phyloP scores from a whole-genome alignment of 305 asterid species.

The Plantago coronopus region DNA sequence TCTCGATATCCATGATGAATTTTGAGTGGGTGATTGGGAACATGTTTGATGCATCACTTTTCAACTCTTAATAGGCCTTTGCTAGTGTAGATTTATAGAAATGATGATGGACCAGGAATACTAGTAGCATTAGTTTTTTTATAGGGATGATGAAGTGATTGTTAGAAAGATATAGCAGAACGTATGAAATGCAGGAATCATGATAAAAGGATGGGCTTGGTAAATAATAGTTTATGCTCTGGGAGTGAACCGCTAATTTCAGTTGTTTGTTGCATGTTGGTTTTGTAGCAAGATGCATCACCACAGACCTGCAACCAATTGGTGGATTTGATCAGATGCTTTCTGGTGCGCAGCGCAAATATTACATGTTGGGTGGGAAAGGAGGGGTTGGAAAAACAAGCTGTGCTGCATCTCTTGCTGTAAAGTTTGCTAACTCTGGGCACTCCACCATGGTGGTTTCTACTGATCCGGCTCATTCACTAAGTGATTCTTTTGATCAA shows the following conservation, averaged over 20 bases:
- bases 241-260: neutral
- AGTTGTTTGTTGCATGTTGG: slow-evolving; percentile 17
- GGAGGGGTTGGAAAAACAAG: slow-evolving; percentile 89
- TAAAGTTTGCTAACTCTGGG: slow-evolving; percentile 64
- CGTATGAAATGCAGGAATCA: too few relatives aligned
- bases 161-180: neutral
- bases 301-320: slow-evolving; percentile 30
- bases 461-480: slow-evolving; percentile 79
- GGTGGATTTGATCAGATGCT: slow-evolving; percentile 54
- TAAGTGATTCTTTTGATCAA: slow-evolving; percentile 80
- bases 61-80: too few relatives aligned
- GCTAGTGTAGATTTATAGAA: neutral
- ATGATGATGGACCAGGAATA: neutral
- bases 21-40: neutral
- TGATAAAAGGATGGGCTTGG: neutral
- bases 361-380: slow-evolving; percentile 79
- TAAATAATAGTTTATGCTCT: neutral
- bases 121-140: neutral
- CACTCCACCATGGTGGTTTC: slow-evolving; percentile 69
- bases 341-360: slow-evolving; percentile 55
- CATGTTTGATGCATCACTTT: neutral
- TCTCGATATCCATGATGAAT: neutral
- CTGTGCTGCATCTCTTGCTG: slow-evolving; percentile 84
- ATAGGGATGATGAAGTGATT: neutral
- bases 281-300: slow-evolving; percentile 51